Conservation (phyloP, 805 yeast genomes). For the Lipomyces spencermartinsiae region DNA sequence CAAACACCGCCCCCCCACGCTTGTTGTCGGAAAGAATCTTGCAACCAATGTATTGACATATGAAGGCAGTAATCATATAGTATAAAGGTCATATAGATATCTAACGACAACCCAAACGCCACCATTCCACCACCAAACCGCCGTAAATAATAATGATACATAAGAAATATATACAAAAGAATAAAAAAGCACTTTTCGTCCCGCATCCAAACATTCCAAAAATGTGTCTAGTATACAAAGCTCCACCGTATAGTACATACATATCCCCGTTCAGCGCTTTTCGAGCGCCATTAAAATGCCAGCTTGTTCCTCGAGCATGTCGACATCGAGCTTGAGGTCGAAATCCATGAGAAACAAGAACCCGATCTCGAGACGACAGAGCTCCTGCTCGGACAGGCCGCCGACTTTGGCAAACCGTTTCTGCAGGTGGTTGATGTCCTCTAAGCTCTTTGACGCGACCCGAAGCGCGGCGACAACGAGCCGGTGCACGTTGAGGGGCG, state of each 20-base stretch:
- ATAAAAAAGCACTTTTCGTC: not conserved
- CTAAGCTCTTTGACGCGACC: conserved; percentile 55
- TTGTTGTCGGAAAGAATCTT: no score
- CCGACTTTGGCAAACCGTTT: conserved; percentile 56
- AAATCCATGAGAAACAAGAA: conserved; percentile 58
- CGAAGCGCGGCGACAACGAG: conserved; percentile 54
- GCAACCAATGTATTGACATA: no score
- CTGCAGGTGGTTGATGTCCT: conserved; percentile 56
- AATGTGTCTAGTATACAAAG: not conserved
- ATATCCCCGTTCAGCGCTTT: conserved; percentile 1
- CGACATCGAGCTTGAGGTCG: conserved; percentile 54
- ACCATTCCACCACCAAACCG: not conserved
- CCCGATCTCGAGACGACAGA: conserved; percentile 57
- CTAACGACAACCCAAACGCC: not conserved
- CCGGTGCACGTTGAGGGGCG: conserved; percentile 51
- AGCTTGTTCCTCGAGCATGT: conserved; percentile 46
- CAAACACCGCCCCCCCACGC: no score
- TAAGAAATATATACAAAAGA: not conserved
- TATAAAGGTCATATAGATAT: not conserved
- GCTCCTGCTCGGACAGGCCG: conserved; percentile 54
- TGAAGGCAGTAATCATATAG: no score
- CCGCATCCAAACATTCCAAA: not conserved
- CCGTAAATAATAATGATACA: not conserved
- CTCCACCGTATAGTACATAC: not conserved
- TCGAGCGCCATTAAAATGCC: conserved; percentile 30